Conservation (phyloP, 805 yeast species). For the Teunomyces tritomae region DNA sequence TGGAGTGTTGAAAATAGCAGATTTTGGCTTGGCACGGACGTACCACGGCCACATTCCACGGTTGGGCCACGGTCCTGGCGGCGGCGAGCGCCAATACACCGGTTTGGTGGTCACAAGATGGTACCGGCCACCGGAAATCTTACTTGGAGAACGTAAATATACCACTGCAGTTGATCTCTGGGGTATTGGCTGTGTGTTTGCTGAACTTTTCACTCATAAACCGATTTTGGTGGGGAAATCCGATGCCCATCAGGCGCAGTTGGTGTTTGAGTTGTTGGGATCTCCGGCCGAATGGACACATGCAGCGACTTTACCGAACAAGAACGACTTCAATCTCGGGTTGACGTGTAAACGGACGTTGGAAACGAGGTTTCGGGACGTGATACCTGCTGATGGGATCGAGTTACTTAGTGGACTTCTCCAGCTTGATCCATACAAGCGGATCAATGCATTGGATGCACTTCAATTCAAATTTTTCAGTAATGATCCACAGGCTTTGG, state of each 20-base stretch:
- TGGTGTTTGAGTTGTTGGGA: slow-evolving; percentile 79
- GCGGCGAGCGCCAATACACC: slow-evolving; percentile 52
- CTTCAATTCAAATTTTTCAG: slow-evolving; percentile 66
- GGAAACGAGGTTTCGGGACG: slow-evolving; percentile 45
- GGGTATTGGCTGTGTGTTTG: slow-evolving; percentile 97
- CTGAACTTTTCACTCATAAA: slow-evolving; percentile 75
- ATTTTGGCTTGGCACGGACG: slow-evolving; percentile 87
- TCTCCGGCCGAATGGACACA: slow-evolving; percentile 71
- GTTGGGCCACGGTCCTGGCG: slow-evolving; percentile 52
- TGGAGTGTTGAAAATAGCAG: slow-evolving; percentile 87
- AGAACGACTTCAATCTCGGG: slow-evolving; percentile 43
- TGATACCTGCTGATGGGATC: slow-evolving; percentile 48
- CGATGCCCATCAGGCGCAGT: slow-evolving; percentile 83
- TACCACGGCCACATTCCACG: slow-evolving; percentile 64
- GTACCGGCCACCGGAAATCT: slow-evolving; percentile 95
- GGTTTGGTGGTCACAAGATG: slow-evolving; percentile 89
- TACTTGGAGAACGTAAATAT: slow-evolving; percentile 80
- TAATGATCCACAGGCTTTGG: slow-evolving; percentile 62
- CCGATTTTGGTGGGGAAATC: slow-evolving; percentile 86
- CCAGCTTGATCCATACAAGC: slow-evolving; percentile 62
- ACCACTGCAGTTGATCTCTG: slow-evolving; percentile 96
- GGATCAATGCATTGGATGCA: slow-evolving; percentile 82
- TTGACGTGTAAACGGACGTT: slow-evolving; percentile 47
- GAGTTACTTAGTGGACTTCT: slow-evolving; percentile 61
- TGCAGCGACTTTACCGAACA: slow-evolving; percentile 56